Evolutionary conservation across 495 filamentous ascomycete genomes (phyloP), one percentile per base, ranked within the genome.

Genomic region (Penicillium desertorum): DNA sequence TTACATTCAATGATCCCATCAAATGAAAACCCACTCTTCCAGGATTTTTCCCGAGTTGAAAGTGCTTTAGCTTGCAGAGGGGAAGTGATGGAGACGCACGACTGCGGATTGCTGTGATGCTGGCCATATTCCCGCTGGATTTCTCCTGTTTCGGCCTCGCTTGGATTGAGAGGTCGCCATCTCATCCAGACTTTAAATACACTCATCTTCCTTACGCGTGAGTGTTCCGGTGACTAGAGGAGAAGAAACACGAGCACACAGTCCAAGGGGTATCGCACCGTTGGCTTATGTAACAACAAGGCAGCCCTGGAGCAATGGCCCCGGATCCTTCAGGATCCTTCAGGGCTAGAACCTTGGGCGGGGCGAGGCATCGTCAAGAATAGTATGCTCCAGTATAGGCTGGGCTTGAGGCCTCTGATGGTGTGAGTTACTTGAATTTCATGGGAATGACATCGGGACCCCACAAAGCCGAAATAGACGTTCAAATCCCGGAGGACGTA

Each of bases 11-110:
- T 56, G 22, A 61, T 51, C 0, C 37, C 45, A 19, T 49, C 30
- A 45, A 61, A 61, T 17, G 58, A 25, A 5, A 27, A 30, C n/a
- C 32, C 29, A 17, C 58, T 61, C 17, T 51, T 61, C 58, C 58
- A 61, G 10, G 53, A 55, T 32, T 37, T 32, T 37, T 55, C 53
- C 5, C 53, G 20, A 11, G 34, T 44, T 4, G 51, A 54, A 45
- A 34, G 25, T 4, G 27, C 19, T 55, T 30, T 27, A 36, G 12
- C 6, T 46, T 55, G 53, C 2, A 22, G 4, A 4, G 42, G 19
- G 11, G 53, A 19, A 11, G 17, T 36, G 11, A 47, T 19, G 3
- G 53, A 43, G 42, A 54, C 45, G 4, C 16, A 45, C 3, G 27
- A 45, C 5, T 55, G 42, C 19, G 10, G 29, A 23, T 37, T 32